Evolutionary conservation across 2,329 filamentous ascomycete genomes (phyloP).

Genomic region (Venturia oleaginea): DNA sequence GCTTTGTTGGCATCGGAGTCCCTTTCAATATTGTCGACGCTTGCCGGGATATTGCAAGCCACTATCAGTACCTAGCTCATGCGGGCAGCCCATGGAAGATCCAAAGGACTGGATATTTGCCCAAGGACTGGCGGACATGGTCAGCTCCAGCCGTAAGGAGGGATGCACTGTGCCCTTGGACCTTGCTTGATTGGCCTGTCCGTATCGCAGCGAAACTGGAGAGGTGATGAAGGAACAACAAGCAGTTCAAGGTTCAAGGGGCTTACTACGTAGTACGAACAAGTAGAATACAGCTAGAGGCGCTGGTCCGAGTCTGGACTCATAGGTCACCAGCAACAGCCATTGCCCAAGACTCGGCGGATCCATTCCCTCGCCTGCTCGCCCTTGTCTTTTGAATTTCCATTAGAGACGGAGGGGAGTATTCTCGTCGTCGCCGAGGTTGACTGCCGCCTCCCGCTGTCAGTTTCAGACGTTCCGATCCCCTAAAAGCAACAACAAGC

Average conservation of each 20-base stretch:
- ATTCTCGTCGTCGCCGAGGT: neutral
- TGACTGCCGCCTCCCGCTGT: constrained; percentile 8
- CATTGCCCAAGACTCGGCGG: too few species aligned
- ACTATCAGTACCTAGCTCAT: neutral
- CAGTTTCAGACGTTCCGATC: neutral
- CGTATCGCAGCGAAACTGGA: neutral
- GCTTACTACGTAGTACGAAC: neutral
- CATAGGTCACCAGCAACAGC: neutral
- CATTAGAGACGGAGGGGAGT: too few species aligned
- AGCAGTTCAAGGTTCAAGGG: neutral
- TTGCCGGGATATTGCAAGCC: constrained; percentile 5
- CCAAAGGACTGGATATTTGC: neutral
- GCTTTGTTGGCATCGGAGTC: neutral
- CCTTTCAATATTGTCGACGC: neutral
- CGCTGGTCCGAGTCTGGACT: neutral
- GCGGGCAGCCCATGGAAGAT: neutral
- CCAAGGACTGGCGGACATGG: neutral
- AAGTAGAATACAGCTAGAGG: neutral
- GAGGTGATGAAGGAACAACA: neutral
- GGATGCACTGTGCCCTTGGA: too few species aligned
- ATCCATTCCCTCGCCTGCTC: too few species aligned
- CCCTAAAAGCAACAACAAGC: neutral
- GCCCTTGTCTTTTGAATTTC: neutral
- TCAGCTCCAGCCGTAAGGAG: neutral
- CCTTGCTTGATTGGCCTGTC: constrained; percentile 5